phyloP scores from a whole-genome alignment of 2,329 filamentous ascomycete genomes.

The Fusarium pseudocircinatum region DNA sequence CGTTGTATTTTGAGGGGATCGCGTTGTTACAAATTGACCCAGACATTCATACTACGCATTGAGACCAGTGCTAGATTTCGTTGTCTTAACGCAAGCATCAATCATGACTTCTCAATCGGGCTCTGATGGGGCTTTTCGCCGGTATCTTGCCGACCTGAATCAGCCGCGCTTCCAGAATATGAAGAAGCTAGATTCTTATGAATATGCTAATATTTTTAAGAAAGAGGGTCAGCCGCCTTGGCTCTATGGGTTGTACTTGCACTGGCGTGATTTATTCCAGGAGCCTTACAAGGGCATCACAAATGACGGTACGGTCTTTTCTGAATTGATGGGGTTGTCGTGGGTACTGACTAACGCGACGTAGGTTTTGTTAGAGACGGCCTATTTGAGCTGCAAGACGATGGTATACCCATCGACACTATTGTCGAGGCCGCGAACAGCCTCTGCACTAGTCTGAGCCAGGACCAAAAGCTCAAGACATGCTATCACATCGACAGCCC shows the following conservation, averaged over 20 bases:
- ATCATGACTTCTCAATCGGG: neutral
- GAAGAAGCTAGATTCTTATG: conserved; percentile 68
- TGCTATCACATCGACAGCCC: conserved; percentile 71
- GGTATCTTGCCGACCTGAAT: neutral
- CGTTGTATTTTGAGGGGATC: neutral
- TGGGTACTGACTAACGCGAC: accelerated
- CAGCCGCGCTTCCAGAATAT: conserved; percentile 48
- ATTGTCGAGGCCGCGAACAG: conserved; percentile 63
- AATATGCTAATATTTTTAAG: conserved; percentile 70
- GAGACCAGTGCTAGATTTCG: neutral
- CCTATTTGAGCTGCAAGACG: conserved; percentile 70
- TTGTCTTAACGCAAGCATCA: neutral
- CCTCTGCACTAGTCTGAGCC: neutral
- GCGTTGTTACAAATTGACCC: neutral
- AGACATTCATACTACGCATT: neutral
- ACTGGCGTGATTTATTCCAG: conserved; percentile 66
- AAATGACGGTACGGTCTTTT: conserved; percentile 63
- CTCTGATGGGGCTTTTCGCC: neutral
- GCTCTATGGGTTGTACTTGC: conserved; percentile 68
- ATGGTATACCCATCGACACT: conserved; percentile 66
- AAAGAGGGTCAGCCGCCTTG: conserved; percentile 70
- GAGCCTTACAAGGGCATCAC: conserved; percentile 79
- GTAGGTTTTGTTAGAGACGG: conserved; percentile 52
- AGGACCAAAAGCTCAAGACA: neutral
- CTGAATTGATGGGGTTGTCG: accelerated